These are phyloP conservation scores for Aspergillus calidoustus DNA, from an alignment of 2,329 filamentous ascomycete species.

Conservation along the genomic window DNA sequence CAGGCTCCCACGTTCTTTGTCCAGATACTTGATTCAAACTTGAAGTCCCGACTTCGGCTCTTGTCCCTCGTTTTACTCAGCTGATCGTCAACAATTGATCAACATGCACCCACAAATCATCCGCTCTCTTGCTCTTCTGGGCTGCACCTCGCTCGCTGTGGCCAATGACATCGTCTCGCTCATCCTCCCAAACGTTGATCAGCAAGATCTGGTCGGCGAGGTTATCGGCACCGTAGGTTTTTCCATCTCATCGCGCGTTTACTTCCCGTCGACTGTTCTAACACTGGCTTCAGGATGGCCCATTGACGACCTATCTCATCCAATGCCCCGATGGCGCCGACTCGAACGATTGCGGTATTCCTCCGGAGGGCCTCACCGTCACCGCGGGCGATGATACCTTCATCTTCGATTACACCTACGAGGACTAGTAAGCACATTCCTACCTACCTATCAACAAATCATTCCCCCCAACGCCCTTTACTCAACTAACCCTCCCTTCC, in stretches of 20 bases:
- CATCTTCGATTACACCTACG: conserved; percentile 9
- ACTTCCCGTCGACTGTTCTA: neutral
- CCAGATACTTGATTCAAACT: neutral
- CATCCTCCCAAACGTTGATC: conserved; percentile 14
- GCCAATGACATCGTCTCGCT: conserved; percentile 24
- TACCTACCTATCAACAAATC: neutral
- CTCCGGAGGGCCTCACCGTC: conserved; percentile 14
- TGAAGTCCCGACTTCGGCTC: neutral
- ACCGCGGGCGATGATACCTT: conserved; percentile 18
- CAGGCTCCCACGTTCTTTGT: conserved; percentile 8
- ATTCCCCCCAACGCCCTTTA: neutral
- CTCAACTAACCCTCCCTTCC: neutral
- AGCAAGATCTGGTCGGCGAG: conserved; percentile 15
- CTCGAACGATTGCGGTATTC: conserved; percentile 18
- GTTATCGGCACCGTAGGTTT: conserved; percentile 23
- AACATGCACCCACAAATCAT: conserved; percentile 23
- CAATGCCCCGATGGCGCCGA: conserved; percentile 19
- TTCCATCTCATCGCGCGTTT: neutral
- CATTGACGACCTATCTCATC: conserved; percentile 27
- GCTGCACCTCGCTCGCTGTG: conserved; percentile 29
- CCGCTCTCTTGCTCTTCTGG: conserved; percentile 31
- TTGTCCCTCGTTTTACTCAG: neutral
- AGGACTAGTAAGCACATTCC: conserved; percentile 18
- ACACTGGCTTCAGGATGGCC: conserved; percentile 18
- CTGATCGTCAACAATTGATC: conserved; percentile 13